phyloP scores from a whole-genome alignment of 2,329 filamentous ascomycete species.

The Chaetomium globosum region DNA sequence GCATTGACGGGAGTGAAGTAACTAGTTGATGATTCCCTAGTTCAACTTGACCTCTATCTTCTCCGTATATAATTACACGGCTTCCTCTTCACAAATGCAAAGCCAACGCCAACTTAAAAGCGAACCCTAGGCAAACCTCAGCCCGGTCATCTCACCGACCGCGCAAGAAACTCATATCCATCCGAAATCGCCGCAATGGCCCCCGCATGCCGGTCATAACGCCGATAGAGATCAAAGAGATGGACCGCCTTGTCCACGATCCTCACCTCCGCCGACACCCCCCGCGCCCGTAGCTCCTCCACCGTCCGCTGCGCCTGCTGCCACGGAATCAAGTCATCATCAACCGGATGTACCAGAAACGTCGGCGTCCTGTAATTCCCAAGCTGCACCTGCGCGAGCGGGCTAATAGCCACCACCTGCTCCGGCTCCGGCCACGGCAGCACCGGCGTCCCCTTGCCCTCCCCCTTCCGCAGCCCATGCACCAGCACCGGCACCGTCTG shows the following conservation, averaged over 20 bases:
- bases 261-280: neutral
- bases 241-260: neutral
- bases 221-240: constrained; percentile 1
- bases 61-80: too few species aligned
- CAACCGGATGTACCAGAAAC: constrained; percentile 40
- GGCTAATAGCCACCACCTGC: constrained; percentile 36
- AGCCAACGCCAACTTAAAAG: too few species aligned
- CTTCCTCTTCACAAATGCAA: too few species aligned
- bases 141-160: too few species aligned
- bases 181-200: neutral
- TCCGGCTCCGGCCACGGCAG: constrained; percentile 21
- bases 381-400: constrained; percentile 40
- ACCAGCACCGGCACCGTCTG: constrained; percentile 36
- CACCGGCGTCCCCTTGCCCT: neutral
- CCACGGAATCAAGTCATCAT: constrained; percentile 44
- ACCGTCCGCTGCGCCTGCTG: constrained; percentile 36
- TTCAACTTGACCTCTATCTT: too few species aligned
- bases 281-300: constrained; percentile 26
- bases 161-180: constrained; percentile 1
- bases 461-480: constrained; percentile 30
- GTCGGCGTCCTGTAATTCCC: constrained; percentile 42
- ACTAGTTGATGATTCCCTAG: too few species aligned
- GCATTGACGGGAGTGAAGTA: too few species aligned
- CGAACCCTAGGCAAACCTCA: too few species aligned
- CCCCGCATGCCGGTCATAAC: neutral